A percentile compares a stretch with the other conserved stretches of the same genome.
Conservation (phyloP, 139 green algal genomes). For the Tetraselmis striata region DNA sequence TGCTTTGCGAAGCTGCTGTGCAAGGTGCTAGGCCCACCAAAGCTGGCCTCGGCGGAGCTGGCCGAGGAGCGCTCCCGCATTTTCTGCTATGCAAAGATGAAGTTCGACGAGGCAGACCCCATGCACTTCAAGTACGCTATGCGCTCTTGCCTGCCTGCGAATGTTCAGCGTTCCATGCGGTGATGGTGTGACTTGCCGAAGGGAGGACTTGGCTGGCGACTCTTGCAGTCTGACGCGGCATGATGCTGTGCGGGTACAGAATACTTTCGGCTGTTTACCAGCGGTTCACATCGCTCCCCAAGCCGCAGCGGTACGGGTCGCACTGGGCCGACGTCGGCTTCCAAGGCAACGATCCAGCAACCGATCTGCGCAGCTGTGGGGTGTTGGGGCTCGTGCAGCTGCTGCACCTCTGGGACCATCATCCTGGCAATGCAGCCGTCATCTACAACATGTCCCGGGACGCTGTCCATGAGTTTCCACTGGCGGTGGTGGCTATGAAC, state of each 20-base stretch:
- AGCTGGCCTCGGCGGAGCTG: neutral
- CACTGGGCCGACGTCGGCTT: conserved; percentile 65
- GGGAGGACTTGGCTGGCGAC: too few relatives aligned
- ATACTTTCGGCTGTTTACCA: neutral
- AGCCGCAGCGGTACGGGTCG: conserved; percentile 21
- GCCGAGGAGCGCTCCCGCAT: neutral
- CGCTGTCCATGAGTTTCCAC: conserved; percentile 51
- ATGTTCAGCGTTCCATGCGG: too few relatives aligned
- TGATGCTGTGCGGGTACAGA: neutral
- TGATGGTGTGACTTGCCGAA: too few relatives aligned
- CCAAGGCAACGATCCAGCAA: conserved; percentile 61
- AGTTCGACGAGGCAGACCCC: neutral
- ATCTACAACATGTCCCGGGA: conserved; percentile 30
- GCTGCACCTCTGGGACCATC: conserved; percentile 31
- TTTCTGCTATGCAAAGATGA: neutral
- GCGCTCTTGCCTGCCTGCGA: neutral
- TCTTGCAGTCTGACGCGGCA: too few relatives aligned
- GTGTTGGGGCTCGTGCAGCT: conserved; percentile 60
- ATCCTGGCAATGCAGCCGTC: conserved; percentile 16
- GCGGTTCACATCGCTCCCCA: neutral
- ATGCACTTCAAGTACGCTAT: neutral
- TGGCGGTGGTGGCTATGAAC: conserved; percentile 55
- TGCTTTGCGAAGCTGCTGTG: neutral
- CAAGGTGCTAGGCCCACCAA: neutral
- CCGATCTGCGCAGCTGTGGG: conserved; percentile 55